Conservation (phyloP, 2,329 filamentous ascomycete genomes). For the Stagonosporopsis rhizophila region DNA sequence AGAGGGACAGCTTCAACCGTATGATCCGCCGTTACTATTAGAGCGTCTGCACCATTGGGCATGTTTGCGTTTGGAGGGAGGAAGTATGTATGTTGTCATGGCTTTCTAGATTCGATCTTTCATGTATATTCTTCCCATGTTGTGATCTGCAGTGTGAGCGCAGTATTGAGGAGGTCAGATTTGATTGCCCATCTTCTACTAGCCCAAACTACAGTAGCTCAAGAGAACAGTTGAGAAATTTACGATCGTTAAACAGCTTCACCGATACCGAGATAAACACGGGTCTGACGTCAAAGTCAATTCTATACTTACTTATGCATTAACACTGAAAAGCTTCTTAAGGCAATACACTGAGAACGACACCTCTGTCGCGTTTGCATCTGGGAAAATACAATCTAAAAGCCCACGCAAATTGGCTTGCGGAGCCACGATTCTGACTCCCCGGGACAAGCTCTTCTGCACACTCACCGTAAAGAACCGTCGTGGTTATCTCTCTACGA, state of each 20-base stretch:
- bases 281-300: too few species aligned
- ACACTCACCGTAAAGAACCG: background rate
- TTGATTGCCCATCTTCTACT: too few species aligned
- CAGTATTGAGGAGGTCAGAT: too few species aligned
- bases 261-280: background rate
- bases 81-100: background rate
- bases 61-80: background rate
- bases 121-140: background rate
- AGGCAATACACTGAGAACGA: background rate
- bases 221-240: too few species aligned
- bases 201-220: too few species aligned
- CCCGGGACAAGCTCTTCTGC: slow-evolving; percentile 8
- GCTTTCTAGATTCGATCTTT: background rate
- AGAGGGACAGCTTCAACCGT: background rate
- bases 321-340: background rate
- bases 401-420: slow-evolving; percentile 11
- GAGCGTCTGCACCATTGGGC: background rate
- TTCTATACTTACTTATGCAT: background rate
- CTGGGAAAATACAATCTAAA: slow-evolving; percentile 7
- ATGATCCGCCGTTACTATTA: background rate
- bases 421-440: background rate
- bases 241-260: too few species aligned
- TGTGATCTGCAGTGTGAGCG: background rate
- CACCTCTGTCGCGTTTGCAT: background rate
- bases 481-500: background rate